A percentile compares a stretch with the other conserved stretches of the same genome.
Evolutionary conservation across 1,284 basidiomycete genomes (phyloP).

Genomic region (Puccinia polysora): DNA sequence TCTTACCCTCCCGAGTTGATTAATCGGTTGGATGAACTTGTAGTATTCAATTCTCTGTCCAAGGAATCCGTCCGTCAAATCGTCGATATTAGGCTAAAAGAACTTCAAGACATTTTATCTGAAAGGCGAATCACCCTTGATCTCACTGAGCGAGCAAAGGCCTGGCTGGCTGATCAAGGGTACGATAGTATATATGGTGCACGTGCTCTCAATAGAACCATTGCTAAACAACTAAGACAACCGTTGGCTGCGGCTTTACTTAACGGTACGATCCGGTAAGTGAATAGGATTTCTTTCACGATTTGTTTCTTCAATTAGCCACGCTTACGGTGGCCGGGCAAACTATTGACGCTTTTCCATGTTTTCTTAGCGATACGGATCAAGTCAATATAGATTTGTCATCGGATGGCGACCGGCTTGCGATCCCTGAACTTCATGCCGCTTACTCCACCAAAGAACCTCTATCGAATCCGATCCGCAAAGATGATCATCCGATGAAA

Average conservation of each 20-base stretch:
- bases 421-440: constrained; percentile 44
- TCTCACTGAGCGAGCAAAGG: constrained; percentile 62
- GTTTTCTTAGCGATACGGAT: constrained; percentile 42
- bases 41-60: constrained; percentile 81
- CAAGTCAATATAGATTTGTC: constrained; percentile 45
- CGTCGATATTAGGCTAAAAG: constrained; percentile 68
- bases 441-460: neutral
- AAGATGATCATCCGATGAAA: constrained; percentile 1
- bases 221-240: constrained; percentile 50
- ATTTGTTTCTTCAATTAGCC: neutral
- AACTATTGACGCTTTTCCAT: neutral
- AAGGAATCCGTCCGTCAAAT: constrained; percentile 68
- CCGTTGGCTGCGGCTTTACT: constrained; percentile 48
- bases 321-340: neutral
- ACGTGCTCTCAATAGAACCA: constrained; percentile 58
- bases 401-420: constrained; percentile 36
- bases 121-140: constrained; percentile 68
- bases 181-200: constrained; percentile 83
- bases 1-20: constrained; percentile 86
- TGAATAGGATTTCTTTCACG: neutral
- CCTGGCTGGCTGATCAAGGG: constrained; percentile 73
- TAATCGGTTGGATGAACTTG: constrained; percentile 49
- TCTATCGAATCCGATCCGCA: too few species aligned
- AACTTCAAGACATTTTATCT: constrained; percentile 66
- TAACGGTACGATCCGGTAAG: constrained; percentile 45